Conservation (phyloP, 257 asterid species). For the Penstemon barbatus region DNA sequence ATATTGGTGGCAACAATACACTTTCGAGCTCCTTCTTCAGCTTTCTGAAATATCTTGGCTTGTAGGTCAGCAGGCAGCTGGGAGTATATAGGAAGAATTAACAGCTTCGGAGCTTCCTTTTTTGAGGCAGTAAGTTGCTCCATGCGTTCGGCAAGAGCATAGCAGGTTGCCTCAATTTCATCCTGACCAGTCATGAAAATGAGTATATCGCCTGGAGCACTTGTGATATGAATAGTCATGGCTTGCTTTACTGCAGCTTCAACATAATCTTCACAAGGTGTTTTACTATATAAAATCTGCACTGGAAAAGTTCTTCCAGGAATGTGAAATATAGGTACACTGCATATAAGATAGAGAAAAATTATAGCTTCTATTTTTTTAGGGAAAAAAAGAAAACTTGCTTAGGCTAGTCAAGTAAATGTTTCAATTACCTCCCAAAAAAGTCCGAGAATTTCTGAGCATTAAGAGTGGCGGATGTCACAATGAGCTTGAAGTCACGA, state of each 20-base stretch:
- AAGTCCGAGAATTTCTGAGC: constrained; percentile 82
- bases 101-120: constrained; percentile 73
- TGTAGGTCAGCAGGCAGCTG: constrained; percentile 95
- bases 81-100: constrained; percentile 89
- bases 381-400: constrained; percentile 11
- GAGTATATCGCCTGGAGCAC: constrained; percentile 94
- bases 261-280: constrained; percentile 91
- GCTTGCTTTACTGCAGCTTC: constrained; percentile 95
- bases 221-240: constrained; percentile 82
- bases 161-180: constrained; percentile 92
- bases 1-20: constrained; percentile 91
- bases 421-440: constrained; percentile 67
- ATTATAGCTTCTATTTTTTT: not conserved
- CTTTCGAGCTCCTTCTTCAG: constrained; percentile 91
- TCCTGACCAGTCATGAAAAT: constrained; percentile 98
- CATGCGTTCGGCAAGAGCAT: constrained; percentile 85
- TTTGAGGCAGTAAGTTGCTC: constrained; percentile 67
- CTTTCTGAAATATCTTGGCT: constrained; percentile 84
- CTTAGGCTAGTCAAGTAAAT: constrained; percentile 11
- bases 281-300: constrained; percentile 65
- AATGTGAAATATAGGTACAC: constrained; percentile 84
- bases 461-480: constrained; percentile 90
- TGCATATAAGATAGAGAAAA: constrained; percentile 36
- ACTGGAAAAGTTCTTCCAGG: constrained; percentile 96
- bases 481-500: constrained; percentile 92